Evolutionary conservation across 2,329 filamentous ascomycete species (phyloP), one percentile per base, ranked within the genome.

Genomic region (Eutypella sp.): DNA sequence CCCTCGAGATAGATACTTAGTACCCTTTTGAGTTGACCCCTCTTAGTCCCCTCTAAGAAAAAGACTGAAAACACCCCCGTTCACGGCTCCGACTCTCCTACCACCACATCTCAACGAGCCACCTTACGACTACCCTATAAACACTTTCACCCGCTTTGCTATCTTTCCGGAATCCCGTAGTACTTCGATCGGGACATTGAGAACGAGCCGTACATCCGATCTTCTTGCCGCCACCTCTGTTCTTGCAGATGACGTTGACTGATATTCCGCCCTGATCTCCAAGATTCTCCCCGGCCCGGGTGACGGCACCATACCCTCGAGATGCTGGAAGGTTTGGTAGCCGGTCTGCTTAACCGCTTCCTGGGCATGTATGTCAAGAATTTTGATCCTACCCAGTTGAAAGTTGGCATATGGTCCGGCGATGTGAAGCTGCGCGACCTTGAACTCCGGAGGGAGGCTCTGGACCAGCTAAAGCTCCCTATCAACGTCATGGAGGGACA

Each of bases 291-390:
- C 82, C 70, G 73, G 82, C 84, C 87, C 64, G 85, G 85, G 82
- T 85, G 62, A 89, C 81, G 86, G 77, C 82, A 74, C 65, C 64
- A 67, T 58, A 59, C 67, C 67, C 67, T 72, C 76, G 77, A 67
- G 62, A 99, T 99, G 93, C 82, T 99, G 73, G 93, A 99, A 79
- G 89, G 91, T 57, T 79, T 99, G 58, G 93, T 97, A 54, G 90
- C 93, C 60, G 95, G 92, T 71, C 78, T 99, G 75, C 85, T 99
- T 60, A 99, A 99, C 75, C 87, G 95, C 75, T 97, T 99, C 72
- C 74, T 99, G 81, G 95, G 93, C 78, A 96, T 97, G 87, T 99
- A 99, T 69, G 92, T 99, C 69, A 91, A 95, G 79, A 97, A 99
- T 71, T 99, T 99, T 67, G 93, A 99, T 69, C 89, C 93, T 45